Evolutionary conservation across 23 red algal genomes (phyloP), one percentile per base, ranked within the genome.

Genomic region (Gracilaria vermiculophylla): DNA sequence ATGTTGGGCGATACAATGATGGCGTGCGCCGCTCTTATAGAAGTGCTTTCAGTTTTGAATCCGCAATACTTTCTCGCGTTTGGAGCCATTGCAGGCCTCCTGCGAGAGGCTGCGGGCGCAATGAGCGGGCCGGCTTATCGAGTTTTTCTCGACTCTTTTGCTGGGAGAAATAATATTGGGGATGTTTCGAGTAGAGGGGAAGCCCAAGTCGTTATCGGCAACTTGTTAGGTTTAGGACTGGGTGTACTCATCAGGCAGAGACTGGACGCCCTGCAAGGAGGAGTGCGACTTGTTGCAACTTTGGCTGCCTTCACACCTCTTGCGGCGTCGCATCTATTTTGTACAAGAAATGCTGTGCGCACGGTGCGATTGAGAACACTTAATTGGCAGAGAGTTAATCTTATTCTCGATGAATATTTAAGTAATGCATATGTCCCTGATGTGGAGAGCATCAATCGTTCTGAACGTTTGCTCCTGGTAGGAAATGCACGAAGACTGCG

Each of bases 1-100:
- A 49, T 98, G 70, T 32, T 92, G 23, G 96, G 96, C 2, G 96
- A 98, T 81, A 75, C 90, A 12, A 54, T 98, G 33, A 93, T 93
- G 92, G 81, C 96, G 1, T 44, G 86, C 14, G 72, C 81, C 60
- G 91, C 85, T 25, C 45, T 82, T 21, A 77, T 93, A 44, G 96
- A 98, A 56, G 85, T 98, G 40, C 48, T 78, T 0, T 85, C 87
- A 25, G 40, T 90, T 29, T 16, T 77, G 5, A 73, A 85, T 53
- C 91, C 96, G 14, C 39, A 42, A 43, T 67, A 77, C 66, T 94
- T 98, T 55, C 69, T 98, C 55, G 76, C 86, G 12, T 87, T 94
- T 11, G 96, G 91, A 2, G 80, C 92, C 31, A 37, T 82, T 17
- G 86, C 78, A 3, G 91, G 52, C 50, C 50, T 94, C 60, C 72